phyloP scores from a whole-genome alignment of 179 eudicot species.

The Patellifolia procumbens region DNA sequence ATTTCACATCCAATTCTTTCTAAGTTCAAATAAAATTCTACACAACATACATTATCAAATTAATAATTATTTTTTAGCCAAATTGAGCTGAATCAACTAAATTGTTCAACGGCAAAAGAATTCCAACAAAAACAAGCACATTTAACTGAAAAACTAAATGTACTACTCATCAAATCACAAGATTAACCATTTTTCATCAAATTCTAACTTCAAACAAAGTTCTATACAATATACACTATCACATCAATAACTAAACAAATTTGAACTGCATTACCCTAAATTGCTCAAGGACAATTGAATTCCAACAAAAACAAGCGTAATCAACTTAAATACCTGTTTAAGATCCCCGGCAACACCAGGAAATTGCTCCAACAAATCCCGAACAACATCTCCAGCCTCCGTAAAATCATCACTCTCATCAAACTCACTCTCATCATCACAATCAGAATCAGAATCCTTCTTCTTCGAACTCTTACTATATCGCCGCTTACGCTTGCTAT shows the following conservation, averaged over 20 bases:
- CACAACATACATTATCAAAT: background rate
- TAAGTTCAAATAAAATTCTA: background rate
- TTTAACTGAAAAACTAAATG: too few species aligned
- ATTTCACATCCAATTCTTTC: background rate
- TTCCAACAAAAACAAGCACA: background rate
- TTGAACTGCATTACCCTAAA: too few species aligned
- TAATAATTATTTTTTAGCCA: background rate
- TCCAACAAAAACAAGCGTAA: background rate
- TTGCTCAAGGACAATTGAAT: too few species aligned
- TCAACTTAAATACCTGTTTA: slow-evolving; percentile 47
- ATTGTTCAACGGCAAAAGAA: background rate
- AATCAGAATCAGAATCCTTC: slow-evolving; percentile 37
- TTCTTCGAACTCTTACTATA: slow-evolving; percentile 32
- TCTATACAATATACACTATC: too few species aligned
- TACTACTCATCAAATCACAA: too few species aligned
- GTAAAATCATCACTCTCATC: slow-evolving; percentile 28
- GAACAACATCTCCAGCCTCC: slow-evolving; percentile 37
- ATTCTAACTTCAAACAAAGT: too few species aligned
- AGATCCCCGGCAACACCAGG: slow-evolving; percentile 62
- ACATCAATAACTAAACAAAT: too few species aligned
- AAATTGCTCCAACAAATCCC: slow-evolving; percentile 48
- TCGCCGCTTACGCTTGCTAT: slow-evolving; percentile 18
- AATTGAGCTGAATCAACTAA: background rate
- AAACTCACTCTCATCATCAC: slow-evolving; percentile 32
- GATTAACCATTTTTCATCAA: too few species aligned